phyloP scores from a whole-genome alignment of 2,329 filamentous ascomycete genomes.

The Fusarium scirpi region DNA sequence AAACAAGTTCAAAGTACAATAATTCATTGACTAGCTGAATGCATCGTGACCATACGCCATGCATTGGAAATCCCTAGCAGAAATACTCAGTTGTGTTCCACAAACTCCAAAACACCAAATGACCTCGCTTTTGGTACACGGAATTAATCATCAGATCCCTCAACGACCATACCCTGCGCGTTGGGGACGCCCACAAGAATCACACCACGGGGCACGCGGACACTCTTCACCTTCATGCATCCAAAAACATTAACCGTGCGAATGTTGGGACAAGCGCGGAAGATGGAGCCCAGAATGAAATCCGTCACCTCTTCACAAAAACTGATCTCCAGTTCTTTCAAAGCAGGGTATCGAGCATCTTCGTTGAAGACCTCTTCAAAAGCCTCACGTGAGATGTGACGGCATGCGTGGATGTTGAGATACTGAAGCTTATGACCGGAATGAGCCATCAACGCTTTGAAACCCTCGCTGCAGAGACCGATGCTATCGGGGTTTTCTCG shows the following conservation, averaged over 20 bases:
- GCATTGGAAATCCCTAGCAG: neutral
- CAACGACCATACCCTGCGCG: slow-evolving; percentile 70
- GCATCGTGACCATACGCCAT: slow-evolving; percentile 15
- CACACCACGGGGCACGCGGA: slow-evolving; percentile 65
- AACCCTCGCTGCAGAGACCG: slow-evolving; percentile 80
- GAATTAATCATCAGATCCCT: slow-evolving; percentile 52
- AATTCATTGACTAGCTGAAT: slow-evolving; percentile 6
- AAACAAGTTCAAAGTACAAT: neutral
- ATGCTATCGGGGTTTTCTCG: slow-evolving; percentile 73
- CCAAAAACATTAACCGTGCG: slow-evolving; percentile 72
- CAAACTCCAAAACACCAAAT: slow-evolving; percentile 17
- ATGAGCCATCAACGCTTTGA: slow-evolving; percentile 85
- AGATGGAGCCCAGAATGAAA: slow-evolving; percentile 71
- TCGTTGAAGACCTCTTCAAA: slow-evolving; percentile 80
- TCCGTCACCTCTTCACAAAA: slow-evolving; percentile 79
- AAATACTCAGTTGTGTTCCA: neutral
- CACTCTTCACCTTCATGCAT: slow-evolving; percentile 70
- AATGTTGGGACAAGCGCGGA: slow-evolving; percentile 71
- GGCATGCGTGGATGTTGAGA: slow-evolving; percentile 85
- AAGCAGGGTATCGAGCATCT: slow-evolving; percentile 71
- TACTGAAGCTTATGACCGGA: slow-evolving; percentile 74
- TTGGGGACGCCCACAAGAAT: slow-evolving; percentile 70
- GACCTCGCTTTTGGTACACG: slow-evolving; percentile 1
- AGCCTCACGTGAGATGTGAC: slow-evolving; percentile 79
- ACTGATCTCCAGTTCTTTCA: slow-evolving; percentile 80